Conservation (phyloP, 495 filamentous ascomycete genomes). For the Platismatia glauca region DNA sequence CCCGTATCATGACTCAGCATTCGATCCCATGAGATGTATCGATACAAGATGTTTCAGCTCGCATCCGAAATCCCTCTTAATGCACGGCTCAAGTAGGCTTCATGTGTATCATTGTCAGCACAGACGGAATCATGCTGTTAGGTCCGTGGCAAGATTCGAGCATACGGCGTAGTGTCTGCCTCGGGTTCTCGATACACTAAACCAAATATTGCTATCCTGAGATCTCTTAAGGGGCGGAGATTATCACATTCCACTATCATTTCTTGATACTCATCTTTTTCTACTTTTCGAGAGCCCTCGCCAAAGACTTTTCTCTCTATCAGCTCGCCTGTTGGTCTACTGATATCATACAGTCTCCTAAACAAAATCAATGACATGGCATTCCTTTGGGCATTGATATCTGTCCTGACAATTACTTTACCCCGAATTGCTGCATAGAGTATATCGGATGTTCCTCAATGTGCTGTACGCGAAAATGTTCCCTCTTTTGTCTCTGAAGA, state of each 20-base stretch:
- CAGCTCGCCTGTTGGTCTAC: not conserved
- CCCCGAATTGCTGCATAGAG: not conserved
- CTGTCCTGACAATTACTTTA: not conserved
- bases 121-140: not conserved
- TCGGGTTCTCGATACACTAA: not conserved
- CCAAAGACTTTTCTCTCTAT: not conserved
- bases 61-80: not conserved
- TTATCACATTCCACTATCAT: not conserved
- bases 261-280: not conserved
- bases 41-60: not conserved
- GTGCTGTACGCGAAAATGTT: slow-evolving; percentile 6
- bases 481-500: not conserved
- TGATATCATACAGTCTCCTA: not conserved
- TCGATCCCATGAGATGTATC: not conserved
- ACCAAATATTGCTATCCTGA: not conserved
- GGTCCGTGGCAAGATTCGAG: not conserved
- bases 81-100: not conserved
- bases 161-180: not conserved
- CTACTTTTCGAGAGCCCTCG: not conserved
- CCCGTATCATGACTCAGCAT: not conserved
- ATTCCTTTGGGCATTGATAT: not conserved
- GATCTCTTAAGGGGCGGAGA: too few species aligned
- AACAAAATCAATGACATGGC: too few species aligned
- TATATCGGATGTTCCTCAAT: slow-evolving; percentile 5
- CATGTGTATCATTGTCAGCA: not conserved